Conservation (phyloP, 176 grass and related monocot species). For the Eremochloa ophiuroides region DNA sequence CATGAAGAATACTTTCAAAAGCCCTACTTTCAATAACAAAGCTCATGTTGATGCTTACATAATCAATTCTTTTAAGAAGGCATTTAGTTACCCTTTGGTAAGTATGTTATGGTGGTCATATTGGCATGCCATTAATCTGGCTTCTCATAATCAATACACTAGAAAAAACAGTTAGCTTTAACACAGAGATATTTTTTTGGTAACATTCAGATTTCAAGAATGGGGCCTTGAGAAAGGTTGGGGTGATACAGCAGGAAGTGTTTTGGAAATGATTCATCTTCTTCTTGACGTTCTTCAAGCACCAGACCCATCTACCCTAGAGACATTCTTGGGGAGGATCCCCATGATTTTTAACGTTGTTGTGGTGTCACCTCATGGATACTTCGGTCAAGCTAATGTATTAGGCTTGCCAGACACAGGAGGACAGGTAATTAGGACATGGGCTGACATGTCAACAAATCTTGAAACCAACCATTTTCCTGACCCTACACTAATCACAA, state of each 20-base stretch:
- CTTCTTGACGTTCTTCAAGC: constrained; percentile 92
- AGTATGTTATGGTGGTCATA: background rate
- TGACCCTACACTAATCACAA: background rate
- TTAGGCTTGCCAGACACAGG: constrained; percentile 96
- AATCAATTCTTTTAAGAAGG: background rate
- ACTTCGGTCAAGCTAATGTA: constrained; percentile 99
- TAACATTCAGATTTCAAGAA: constrained; percentile 83
- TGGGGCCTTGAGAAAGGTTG: constrained; percentile 98
- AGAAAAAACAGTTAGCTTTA: background rate
- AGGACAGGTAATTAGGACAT: constrained; percentile 67
- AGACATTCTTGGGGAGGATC: constrained; percentile 88
- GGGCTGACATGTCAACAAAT: background rate
- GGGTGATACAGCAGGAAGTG: constrained; percentile 82
- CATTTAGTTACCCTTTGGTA: background rate
- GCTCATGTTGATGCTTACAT: background rate
- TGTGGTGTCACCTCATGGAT: constrained; percentile 88
- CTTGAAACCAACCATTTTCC: background rate
- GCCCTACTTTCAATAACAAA: background rate
- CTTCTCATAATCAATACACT: background rate
- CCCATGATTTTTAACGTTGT: constrained; percentile 99
- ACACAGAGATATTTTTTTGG: background rate
- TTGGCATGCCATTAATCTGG: background rate
- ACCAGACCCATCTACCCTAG: constrained; percentile 84
- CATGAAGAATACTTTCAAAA: background rate
- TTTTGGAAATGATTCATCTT: constrained; percentile 95